Percentiles rank a stretch among this genome's conserved stretches.
Conservation (phyloP, 148 eudicot species). For the Talinum fruticosum region DNA sequence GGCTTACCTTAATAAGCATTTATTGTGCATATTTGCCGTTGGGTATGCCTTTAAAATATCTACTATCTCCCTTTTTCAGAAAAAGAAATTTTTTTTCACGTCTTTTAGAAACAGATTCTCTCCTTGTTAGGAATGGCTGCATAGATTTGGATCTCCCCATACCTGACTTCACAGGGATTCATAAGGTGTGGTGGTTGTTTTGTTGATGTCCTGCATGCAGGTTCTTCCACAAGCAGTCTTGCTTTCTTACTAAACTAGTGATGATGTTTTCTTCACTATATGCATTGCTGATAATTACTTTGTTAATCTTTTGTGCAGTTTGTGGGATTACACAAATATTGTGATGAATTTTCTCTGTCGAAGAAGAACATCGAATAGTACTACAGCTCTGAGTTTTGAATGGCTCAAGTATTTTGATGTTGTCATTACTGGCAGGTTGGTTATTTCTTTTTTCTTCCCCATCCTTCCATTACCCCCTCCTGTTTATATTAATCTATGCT, state of each 20-base stretch:
- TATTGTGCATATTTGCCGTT: too few species aligned
- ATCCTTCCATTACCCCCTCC: not conserved
- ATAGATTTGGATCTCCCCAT: not conserved
- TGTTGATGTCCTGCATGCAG: not conserved
- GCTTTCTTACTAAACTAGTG: not conserved
- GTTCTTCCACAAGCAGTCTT: not conserved
- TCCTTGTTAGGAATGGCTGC: not conserved
- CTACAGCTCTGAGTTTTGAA: conserved; percentile 45
- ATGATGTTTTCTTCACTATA: not conserved
- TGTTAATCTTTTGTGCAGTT: conserved; percentile 50
- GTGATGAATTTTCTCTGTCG: conserved; percentile 95
- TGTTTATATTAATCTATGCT: not conserved
- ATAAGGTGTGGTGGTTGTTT: not conserved
- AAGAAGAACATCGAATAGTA: conserved; percentile 34
- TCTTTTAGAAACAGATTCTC: not conserved
- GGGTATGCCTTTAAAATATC: not conserved
- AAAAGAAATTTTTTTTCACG: too few species aligned
- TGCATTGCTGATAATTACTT: not conserved
- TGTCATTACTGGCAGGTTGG: conserved; percentile 94
- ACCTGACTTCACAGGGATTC: not conserved
- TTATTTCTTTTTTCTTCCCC: not conserved
- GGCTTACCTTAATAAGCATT: not conserved
- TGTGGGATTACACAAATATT: conserved; percentile 94
- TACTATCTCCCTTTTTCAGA: not conserved
- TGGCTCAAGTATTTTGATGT: conserved; percentile 93